Percentiles rank a stretch among this genome's conserved stretches.
Conservation (phyloP, 192 early-diverging fungal species). For the Coemansia sp. region DNA sequence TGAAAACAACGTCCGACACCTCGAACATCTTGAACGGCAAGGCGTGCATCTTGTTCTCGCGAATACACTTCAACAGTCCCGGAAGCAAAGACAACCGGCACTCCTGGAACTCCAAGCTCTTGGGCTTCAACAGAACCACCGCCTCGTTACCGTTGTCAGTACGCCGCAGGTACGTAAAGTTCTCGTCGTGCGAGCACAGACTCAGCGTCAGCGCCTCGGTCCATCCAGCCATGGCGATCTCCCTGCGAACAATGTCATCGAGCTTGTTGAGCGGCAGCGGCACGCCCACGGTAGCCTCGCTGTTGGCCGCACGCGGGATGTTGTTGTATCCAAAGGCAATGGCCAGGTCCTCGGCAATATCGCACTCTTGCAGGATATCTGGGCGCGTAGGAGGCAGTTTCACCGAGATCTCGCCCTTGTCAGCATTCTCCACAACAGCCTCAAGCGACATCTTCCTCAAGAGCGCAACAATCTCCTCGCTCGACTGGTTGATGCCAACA, state of each 20-base stretch:
- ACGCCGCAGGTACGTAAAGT: slow-evolving; percentile 84
- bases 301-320: slow-evolving; percentile 76
- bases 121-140: slow-evolving; percentile 88
- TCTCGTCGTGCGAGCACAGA: slow-evolving; percentile 97
- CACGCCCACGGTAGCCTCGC: slow-evolving; percentile 79
- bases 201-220: slow-evolving; percentile 93
- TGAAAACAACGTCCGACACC: slow-evolving; percentile 90
- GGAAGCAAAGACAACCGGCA: slow-evolving; percentile 90
- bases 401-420: slow-evolving; percentile 60
- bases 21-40: slow-evolving; percentile 95
- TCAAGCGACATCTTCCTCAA: slow-evolving; percentile 87
- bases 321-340: slow-evolving; percentile 97
- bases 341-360: slow-evolving; percentile 97
- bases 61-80: slow-evolving; percentile 91
- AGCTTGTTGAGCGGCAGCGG: slow-evolving; percentile 93
- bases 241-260: slow-evolving; percentile 78
- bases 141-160: slow-evolving; percentile 77
- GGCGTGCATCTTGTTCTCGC: slow-evolving; percentile 81
- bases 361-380: slow-evolving; percentile 95
- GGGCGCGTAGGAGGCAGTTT: slow-evolving; percentile 85
- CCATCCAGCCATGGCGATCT: slow-evolving; percentile 88
- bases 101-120: slow-evolving; percentile 88
- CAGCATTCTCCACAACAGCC: slow-evolving; percentile 52
- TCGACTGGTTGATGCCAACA: slow-evolving; percentile 70
- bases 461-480: slow-evolving; percentile 70